Percentiles rank a stretch among this genome's conserved stretches.
phyloP scores from a whole-genome alignment of 768 basidiomycete genomes.

The Epithele typhae region DNA sequence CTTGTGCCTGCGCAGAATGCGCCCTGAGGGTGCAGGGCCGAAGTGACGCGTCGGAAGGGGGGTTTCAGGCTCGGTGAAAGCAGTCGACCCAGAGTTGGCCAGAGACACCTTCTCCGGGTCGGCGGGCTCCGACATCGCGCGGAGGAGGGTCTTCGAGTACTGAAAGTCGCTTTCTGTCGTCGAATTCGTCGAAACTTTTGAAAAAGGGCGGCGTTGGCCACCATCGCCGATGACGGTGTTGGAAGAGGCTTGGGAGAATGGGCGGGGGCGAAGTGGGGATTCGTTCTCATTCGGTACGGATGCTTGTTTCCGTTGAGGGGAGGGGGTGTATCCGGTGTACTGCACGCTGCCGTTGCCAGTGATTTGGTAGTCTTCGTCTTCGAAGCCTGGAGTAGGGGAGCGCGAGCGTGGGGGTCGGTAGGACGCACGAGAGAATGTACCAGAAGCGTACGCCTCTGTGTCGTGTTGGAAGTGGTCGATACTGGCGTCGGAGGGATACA shows the following conservation, averaged over 20 bases:
- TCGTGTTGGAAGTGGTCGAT: conserved; percentile 64
- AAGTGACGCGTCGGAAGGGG: conserved; percentile 74
- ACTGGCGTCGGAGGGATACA: conserved; percentile 22
- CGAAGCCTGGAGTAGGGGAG: conserved; percentile 71
- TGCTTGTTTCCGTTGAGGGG: conserved; percentile 9
- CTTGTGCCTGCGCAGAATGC: conserved; percentile 69
- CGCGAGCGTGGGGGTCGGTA: conserved; percentile 58
- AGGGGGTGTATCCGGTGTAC: conserved; percentile 35
- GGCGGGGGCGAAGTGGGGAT: conserved; percentile 2
- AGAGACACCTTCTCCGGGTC: conserved; percentile 18
- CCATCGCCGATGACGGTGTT: conserved; percentile 6
- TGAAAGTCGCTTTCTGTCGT: background rate
- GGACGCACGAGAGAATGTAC: conserved; percentile 44
- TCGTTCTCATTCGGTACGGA: conserved; percentile 10
- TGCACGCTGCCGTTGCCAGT: conserved; percentile 53
- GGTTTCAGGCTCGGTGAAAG: conserved; percentile 21
- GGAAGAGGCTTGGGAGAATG: background rate
- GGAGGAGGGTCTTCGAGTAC: conserved; percentile 1
- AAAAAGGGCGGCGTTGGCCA: conserved; percentile 1
- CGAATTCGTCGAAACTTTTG: conserved; percentile 1
- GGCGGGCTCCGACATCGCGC: conserved; percentile 9
- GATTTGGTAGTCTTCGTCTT: conserved; percentile 68
- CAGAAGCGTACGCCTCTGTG: conserved; percentile 67
- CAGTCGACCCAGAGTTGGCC: conserved; percentile 5
- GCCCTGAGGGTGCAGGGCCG: conserved; percentile 80